Base-by-base conservation (phyloP, 495 filamentous ascomycete genomes). In the Aspergillus hancockii region DNA sequence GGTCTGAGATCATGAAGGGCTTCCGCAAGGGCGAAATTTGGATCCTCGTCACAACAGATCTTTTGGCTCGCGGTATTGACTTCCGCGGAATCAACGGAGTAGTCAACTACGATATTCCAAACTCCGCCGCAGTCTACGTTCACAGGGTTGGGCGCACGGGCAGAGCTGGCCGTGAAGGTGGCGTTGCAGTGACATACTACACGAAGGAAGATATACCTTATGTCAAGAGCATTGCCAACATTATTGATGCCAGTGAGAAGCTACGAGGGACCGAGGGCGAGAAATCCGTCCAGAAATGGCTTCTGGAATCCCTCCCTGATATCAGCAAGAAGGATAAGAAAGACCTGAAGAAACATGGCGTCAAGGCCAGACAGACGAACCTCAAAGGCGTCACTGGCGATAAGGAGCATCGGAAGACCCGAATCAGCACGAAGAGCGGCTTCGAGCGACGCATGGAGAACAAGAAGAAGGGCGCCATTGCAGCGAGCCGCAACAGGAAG, bases 51-150 rank as follows among this genome's bases (percentile, higher is more conserved):
- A 98, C 95, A 0, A 98, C 94, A 0, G 94, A 98, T 67, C 80
- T 98, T 30, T 82, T 98, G 1, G 87, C 91, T 12, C 87, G 94
- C 34, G 94, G 94, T 22, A 83, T 98, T 41, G 94, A 98, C 73
- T 97, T 98, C 74, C 83, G 87, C 14, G 81, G 95, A 25, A 85
- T 98, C 54, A 94, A 96, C 64, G 90, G 92, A 36, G 92, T 98
- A 1, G 86, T 98, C 25, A 98, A 98, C 74, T 98, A 97, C 75
- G 94, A 98, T 69, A 88, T 97, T 49, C 95, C 94, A 1, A 91
- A 85, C 38, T 93, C 90, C 0, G 86, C 88, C 7, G 91, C 92
- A 5, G 85, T 88, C 7, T 98, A 98, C 63, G 88, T 98, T 21
- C 94, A 98, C 74, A 90, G 94, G 22, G 90, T 93, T 1, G 94